Evolutionary conservation across 208 protist genomes (phyloP).

Genomic region (Tetramitus jugosus): DNA sequence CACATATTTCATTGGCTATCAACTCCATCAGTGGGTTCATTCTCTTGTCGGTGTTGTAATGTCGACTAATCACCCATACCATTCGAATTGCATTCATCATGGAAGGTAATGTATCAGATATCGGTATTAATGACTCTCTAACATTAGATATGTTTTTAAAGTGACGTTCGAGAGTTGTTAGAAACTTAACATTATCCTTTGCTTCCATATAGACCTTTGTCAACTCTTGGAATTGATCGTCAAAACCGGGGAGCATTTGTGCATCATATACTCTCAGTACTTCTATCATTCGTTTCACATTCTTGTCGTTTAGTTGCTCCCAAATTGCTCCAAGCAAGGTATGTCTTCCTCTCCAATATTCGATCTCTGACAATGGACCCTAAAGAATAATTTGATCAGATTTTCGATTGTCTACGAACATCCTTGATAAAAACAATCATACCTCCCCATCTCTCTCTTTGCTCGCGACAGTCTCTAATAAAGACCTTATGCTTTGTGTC

Average conservation of each 20-base stretch:
- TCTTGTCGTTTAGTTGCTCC: conserved; percentile 88
- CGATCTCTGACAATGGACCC: conserved; percentile 89
- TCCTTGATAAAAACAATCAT: too few species aligned
- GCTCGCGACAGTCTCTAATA: conserved; percentile 1
- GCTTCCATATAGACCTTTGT: conserved; percentile 89
- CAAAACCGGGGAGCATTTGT: conserved; percentile 69
- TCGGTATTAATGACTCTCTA: conserved; percentile 73
- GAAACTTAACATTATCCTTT: conserved; percentile 98
- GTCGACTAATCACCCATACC: conserved; percentile 98
- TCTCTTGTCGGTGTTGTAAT: conserved; percentile 96
- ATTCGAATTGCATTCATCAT: conserved; percentile 97
- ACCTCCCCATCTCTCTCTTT: conserved; percentile 19
- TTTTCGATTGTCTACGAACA: background rate
- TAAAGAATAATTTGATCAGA: conserved; percentile 22
- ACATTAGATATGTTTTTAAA: conserved; percentile 89
- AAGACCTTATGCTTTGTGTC: background rate
- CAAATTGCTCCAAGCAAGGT: conserved; percentile 85
- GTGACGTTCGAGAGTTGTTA: conserved; percentile 94
- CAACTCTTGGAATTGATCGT: conserved; percentile 79
- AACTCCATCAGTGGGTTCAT: conserved; percentile 95
- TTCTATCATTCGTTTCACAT: conserved; percentile 79
- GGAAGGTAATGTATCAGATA: conserved; percentile 90
- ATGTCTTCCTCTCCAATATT: conserved; percentile 91
- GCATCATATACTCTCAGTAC: conserved; percentile 73
- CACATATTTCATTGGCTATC: conserved; percentile 88